Conservation (phyloP, 2,329 filamentous ascomycete genomes). For the Epichloe sp. region DNA sequence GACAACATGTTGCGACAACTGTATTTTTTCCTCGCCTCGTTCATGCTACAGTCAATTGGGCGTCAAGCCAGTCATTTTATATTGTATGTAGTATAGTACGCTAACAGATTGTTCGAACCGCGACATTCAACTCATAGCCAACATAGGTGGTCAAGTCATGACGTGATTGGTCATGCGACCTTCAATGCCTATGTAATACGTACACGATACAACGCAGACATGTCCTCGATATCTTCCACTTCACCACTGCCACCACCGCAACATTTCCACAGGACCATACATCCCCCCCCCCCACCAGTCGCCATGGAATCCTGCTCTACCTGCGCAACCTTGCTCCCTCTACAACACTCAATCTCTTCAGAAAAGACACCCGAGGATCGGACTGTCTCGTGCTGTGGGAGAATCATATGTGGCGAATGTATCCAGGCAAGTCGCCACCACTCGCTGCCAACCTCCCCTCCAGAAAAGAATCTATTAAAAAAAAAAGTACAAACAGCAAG, state of each 20-base stretch:
- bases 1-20: too few species aligned
- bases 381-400: constrained; percentile 52
- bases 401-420: constrained; percentile 60
- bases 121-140: too few species aligned
- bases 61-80: too few species aligned
- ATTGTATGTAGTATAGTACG: too few species aligned
- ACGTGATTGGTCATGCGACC: constrained; percentile 5
- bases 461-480: too few species aligned
- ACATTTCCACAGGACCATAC: background rate
- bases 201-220: background rate
- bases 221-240: background rate
- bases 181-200: background rate
- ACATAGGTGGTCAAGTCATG: background rate
- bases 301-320: constrained; percentile 49
- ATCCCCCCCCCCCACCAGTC: background rate
- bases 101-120: too few species aligned
- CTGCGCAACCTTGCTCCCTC: constrained; percentile 49
- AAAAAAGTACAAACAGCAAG: too few species aligned
- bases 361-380: constrained; percentile 52
- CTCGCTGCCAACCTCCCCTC: background rate
- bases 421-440: constrained; percentile 37
- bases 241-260: background rate
- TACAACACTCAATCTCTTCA: constrained; percentile 36
- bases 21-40: too few species aligned
- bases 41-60: too few species aligned